A percentile compares a stretch with the other conserved stretches of the same genome.
Evolutionary conservation across 768 basidiomycete species (phyloP).

Genomic region (Termitomyces sp.): DNA sequence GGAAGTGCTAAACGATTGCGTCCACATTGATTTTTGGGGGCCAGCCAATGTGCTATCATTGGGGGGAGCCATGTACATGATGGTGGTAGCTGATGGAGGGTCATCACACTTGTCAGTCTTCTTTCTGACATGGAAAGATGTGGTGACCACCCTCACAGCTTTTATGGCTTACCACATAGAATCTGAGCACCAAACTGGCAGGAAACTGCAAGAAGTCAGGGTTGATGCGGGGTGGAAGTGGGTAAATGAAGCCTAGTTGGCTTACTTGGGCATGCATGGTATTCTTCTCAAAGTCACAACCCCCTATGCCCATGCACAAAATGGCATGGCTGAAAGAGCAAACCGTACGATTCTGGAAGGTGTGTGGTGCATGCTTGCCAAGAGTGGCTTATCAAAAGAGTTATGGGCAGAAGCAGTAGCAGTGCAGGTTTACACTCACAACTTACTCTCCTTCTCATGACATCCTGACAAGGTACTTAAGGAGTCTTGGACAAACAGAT

Average conservation of each 20-base stretch:
- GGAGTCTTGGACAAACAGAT: too few relatives aligned
- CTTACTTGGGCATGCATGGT: neutral
- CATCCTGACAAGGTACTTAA: neutral
- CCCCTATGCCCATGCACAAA: neutral
- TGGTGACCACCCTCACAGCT: neutral
- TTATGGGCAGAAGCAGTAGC: neutral
- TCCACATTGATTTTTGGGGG: neutral
- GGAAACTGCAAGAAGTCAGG: neutral
- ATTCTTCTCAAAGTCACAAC: neutral
- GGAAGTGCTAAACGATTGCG: neutral
- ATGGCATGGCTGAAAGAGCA: neutral
- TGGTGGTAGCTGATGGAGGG: too few relatives aligned
- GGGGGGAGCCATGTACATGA: neutral
- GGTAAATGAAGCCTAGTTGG: neutral
- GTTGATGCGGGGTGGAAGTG: neutral
- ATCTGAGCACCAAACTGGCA: neutral
- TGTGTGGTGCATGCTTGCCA: neutral
- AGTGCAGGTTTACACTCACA: neutral
- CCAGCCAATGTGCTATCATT: neutral
- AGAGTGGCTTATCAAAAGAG: neutral
- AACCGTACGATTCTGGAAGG: neutral
- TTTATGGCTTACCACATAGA: neutral
- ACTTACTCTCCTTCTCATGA: neutral
- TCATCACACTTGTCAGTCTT: too few relatives aligned
- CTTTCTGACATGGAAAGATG: neutral